These are phyloP conservation scores for Stagonosporopsis rhizophila DNA, from an alignment of 2,329 filamentous ascomycete species.

Conservation along the genomic window DNA sequence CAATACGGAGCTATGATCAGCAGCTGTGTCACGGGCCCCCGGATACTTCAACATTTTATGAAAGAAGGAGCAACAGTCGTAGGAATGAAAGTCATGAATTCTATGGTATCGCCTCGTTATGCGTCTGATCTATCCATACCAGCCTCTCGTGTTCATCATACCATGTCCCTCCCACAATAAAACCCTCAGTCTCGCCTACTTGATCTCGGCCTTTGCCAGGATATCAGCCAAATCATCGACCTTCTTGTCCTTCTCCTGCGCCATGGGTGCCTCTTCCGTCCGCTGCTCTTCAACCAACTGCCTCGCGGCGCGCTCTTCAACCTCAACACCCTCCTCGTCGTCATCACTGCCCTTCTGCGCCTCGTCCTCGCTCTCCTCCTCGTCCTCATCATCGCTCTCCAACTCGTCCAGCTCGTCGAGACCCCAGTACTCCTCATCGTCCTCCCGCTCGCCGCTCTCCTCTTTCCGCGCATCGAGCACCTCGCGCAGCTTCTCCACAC, in stretches of 20 bases:
- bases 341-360: constrained; percentile 66
- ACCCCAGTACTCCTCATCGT: constrained; percentile 59
- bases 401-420: constrained; percentile 75
- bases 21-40: not conserved
- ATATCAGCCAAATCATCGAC: constrained; percentile 81
- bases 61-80: not conserved
- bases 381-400: constrained; percentile 85
- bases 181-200: constrained; percentile 22
- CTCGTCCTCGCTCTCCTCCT: constrained; percentile 72
- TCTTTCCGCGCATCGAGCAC: constrained; percentile 78
- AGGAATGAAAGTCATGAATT: constrained; percentile 10
- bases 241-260: constrained; percentile 73
- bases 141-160: not conserved
- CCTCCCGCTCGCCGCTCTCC: constrained; percentile 56
- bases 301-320: constrained; percentile 49
- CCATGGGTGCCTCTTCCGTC: constrained; percentile 76
- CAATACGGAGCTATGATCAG: not conserved
- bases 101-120: constrained; percentile 20
- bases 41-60: not conserved
- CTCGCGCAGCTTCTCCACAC: constrained; percentile 71
- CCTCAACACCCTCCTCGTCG: constrained; percentile 67
- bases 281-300: constrained; percentile 73
- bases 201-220: constrained; percentile 71
- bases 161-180: not conserved
- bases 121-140: not conserved